Conservation (phyloP, 257 asterid species). For the Solanum tarapatanum region DNA sequence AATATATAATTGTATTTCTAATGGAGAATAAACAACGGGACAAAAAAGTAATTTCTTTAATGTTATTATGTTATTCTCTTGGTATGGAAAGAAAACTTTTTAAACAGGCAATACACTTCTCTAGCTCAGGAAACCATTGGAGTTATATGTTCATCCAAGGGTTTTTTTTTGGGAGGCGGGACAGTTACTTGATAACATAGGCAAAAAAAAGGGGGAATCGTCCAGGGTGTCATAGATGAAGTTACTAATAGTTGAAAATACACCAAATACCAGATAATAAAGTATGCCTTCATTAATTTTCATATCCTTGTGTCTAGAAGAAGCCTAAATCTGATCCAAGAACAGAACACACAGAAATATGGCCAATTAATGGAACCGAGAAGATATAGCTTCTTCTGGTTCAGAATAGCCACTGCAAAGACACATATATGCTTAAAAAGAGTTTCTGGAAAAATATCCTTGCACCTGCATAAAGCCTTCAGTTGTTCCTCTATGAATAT, state of each 20-base stretch:
- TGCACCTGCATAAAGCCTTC: background rate
- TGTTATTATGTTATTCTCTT: background rate
- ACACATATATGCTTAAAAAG: background rate
- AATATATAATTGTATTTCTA: background rate
- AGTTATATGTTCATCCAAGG: background rate
- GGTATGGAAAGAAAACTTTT: background rate
- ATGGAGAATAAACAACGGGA: background rate
- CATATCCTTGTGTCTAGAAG: background rate
- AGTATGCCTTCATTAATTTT: background rate
- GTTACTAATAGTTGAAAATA: background rate
- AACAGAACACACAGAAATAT: background rate
- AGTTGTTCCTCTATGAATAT: background rate
- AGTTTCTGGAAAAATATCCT: background rate
- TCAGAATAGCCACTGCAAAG: background rate
- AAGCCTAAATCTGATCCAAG: background rate
- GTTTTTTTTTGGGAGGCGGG: background rate
- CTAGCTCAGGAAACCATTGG: background rate
- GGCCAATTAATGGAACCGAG: background rate
- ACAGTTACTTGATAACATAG: background rate
- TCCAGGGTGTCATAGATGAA: background rate
- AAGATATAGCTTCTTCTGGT: background rate
- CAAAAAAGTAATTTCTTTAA: background rate
- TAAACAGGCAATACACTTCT: background rate
- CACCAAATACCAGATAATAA: background rate
- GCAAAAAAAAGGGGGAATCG: background rate